A percentile compares a stretch with the other conserved stretches of the same genome.
phyloP scores from a whole-genome alignment of 768 basidiomycete genomes.

The Psilocybe cyanescens region DNA sequence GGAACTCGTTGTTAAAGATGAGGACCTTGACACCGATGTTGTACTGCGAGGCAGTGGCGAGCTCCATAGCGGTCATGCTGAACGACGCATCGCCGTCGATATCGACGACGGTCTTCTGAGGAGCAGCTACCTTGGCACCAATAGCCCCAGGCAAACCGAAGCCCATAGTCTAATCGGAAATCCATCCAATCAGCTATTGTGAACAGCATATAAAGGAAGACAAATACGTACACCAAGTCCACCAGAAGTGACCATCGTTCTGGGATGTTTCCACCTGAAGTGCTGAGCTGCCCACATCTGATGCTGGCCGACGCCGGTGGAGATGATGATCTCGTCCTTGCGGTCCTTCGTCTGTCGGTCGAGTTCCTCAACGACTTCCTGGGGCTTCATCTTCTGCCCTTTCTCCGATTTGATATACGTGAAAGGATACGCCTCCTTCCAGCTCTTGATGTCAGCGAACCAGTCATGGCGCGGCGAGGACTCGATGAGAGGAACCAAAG shows the following conservation, averaged over 20 bases:
- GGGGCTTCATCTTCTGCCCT: conserved; percentile 86
- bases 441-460: conserved; percentile 80
- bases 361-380: conserved; percentile 94
- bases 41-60: conserved; percentile 90
- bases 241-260: conserved; percentile 90
- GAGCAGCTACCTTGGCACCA: conserved; percentile 96
- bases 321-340: conserved; percentile 86
- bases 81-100: conserved; percentile 98
- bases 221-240: conserved; percentile 80
- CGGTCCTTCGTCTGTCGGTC: conserved; percentile 75
- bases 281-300: conserved; percentile 99
- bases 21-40: conserved; percentile 95
- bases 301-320: conserved; percentile 98
- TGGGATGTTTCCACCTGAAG: conserved; percentile 88
- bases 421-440: conserved; percentile 93
- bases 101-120: conserved; percentile 92
- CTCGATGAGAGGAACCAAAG: conserved; percentile 81
- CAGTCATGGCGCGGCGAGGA: conserved; percentile 69
- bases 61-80: conserved; percentile 99
- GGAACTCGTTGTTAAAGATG: conserved; percentile 95
- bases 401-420: conserved; percentile 71
- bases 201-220: conserved; percentile 8
- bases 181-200: conserved; percentile 3
- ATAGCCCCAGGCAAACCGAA: conserved; percentile 95
- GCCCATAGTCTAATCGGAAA: conserved; percentile 83